Conservation (phyloP, 495 filamentous ascomycete genomes). For the Aspergillus hancockii region DNA sequence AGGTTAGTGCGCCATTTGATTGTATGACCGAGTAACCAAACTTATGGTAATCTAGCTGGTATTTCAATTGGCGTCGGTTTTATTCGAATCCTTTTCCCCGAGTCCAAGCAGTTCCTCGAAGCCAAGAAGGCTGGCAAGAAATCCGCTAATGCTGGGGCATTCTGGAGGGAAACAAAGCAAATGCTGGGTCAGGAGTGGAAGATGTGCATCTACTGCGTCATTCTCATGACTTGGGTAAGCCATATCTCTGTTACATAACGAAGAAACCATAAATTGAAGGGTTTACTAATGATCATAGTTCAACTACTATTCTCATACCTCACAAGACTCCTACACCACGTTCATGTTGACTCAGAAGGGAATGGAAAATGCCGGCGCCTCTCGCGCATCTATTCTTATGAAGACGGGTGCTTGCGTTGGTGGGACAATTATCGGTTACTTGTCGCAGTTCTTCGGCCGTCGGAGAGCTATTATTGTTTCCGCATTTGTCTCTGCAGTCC, state of each 20-base stretch:
- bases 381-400: constrained; percentile 70
- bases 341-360: constrained; percentile 70
- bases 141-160: constrained; percentile 48
- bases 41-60: constrained; percentile 39
- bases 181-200: constrained; percentile 71
- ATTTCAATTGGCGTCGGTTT: constrained; percentile 65
- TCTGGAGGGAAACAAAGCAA: constrained; percentile 60
- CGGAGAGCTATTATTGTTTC: constrained; percentile 64
- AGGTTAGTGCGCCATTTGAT: constrained; percentile 17
- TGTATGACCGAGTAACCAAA: neutral
- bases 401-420: constrained; percentile 74
- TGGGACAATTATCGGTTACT: constrained; percentile 69
- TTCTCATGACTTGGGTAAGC: constrained; percentile 72
- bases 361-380: constrained; percentile 58
- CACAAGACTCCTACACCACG: constrained; percentile 76
- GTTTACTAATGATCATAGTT: constrained; percentile 22
- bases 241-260: neutral
- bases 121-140: constrained; percentile 55
- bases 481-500: constrained; percentile 52
- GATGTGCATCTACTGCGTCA: constrained; percentile 66
- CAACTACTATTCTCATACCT: constrained; percentile 65
- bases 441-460: constrained; percentile 71
- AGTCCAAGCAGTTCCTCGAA: constrained; percentile 69
- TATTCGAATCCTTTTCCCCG: constrained; percentile 65
- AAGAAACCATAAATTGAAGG: neutral